Evolutionary conservation across 2,329 filamentous ascomycete species (phyloP).

Genomic region (Fusarium staphyleae): DNA sequence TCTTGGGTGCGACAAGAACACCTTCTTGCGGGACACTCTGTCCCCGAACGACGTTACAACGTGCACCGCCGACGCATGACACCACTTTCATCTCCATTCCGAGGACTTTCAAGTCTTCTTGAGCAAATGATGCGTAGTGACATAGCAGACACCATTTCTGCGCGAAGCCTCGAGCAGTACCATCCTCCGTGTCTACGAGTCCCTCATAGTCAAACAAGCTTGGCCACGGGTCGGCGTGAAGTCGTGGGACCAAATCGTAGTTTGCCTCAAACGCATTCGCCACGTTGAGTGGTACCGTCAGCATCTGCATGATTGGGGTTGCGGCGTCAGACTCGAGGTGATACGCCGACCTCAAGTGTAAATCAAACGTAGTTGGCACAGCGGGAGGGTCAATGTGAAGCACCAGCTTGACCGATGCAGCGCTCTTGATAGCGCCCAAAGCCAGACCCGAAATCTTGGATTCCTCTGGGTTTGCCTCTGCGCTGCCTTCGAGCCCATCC

Average conservation of each 20-base stretch:
- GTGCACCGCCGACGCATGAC: slow-evolving; percentile 66
- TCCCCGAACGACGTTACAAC: slow-evolving; percentile 58
- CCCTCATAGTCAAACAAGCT: slow-evolving; percentile 76
- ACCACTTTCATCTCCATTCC: slow-evolving; percentile 69
- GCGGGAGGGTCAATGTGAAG: slow-evolving; percentile 60
- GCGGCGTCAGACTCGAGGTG: slow-evolving; percentile 79
- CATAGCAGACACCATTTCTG: slow-evolving; percentile 85
- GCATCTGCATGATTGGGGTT: slow-evolving; percentile 79
- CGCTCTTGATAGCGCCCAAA: slow-evolving; percentile 57
- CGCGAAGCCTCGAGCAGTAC: slow-evolving; percentile 64
- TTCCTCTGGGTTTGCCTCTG: slow-evolving; percentile 51
- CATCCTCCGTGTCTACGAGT: slow-evolving; percentile 48
- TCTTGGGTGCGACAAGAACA: slow-evolving; percentile 66
- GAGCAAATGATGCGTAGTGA: slow-evolving; percentile 77
- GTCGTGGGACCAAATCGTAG: slow-evolving; percentile 82
- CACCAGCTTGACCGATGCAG: slow-evolving; percentile 52
- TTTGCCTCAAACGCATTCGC: slow-evolving; percentile 89
- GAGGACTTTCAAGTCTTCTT: slow-evolving; percentile 70
- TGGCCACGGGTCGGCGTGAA: slow-evolving; percentile 84
- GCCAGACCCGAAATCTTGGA: slow-evolving; percentile 51
- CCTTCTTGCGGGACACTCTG: slow-evolving; percentile 51
- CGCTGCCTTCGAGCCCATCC: slow-evolving; percentile 45
- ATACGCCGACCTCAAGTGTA: slow-evolving; percentile 79
- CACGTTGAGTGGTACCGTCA: slow-evolving; percentile 73
- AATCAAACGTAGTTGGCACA: slow-evolving; percentile 64